Conservation (phyloP, 106 monocot species). For the Posidonia australis region DNA sequence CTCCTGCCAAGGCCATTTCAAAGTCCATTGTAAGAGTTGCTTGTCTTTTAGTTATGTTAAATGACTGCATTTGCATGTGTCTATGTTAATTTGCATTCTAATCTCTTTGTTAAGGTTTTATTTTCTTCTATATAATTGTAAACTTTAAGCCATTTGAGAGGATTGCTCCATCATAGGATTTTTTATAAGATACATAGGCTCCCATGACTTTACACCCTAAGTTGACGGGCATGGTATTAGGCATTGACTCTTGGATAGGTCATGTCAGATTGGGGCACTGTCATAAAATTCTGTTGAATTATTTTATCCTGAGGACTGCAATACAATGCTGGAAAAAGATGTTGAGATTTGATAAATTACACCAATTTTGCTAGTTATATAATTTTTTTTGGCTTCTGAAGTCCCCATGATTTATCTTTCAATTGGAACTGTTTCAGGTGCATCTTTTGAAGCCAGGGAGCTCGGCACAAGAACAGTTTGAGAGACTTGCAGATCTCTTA, state of each 20-base stretch:
- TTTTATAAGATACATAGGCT: too few species aligned
- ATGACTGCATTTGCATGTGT: neutral
- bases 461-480: conserved; percentile 59
- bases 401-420: neutral
- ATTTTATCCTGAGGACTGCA: neutral
- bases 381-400: neutral
- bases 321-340: neutral
- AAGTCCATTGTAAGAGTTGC: conserved; percentile 72
- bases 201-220: too few species aligned
- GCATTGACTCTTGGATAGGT: neutral
- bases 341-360: neutral
- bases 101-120: too few species aligned
- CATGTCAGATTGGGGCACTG: neutral
- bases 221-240: neutral
- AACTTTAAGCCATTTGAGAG: too few species aligned
- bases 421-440: conserved; percentile 40
- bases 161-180: too few species aligned
- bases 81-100: too few species aligned
- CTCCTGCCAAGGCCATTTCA: conserved; percentile 70
- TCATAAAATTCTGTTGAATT: neutral
- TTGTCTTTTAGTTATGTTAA: conserved; percentile 3
- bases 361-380: too few species aligned
- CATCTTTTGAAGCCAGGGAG: conserved; percentile 78
- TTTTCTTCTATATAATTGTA: too few species aligned
- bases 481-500: conserved; percentile 61